phyloP scores from a whole-genome alignment of 148 eudicot genomes.

The Rheum nobile region DNA sequence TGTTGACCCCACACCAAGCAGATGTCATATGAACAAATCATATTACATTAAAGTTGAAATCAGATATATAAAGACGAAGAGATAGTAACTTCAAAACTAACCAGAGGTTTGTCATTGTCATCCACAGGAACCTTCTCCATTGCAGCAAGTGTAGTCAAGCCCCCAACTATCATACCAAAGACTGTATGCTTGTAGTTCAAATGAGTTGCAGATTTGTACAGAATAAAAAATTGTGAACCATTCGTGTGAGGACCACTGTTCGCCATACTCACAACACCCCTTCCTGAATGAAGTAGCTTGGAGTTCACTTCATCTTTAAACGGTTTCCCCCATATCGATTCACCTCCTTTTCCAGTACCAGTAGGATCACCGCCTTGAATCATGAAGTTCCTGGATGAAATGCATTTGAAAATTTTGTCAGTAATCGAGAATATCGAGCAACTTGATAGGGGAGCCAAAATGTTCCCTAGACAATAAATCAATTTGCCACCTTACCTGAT shows the following conservation, averaged over 20 bases:
- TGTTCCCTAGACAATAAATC: neutral
- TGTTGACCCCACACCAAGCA: neutral
- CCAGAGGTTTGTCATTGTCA: conserved; percentile 89
- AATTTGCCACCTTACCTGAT: conserved; percentile 41
- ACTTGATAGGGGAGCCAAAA: neutral
- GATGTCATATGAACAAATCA: neutral
- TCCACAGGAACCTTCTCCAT: conserved; percentile 98
- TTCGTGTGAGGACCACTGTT: conserved; percentile 95
- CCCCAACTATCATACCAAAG: conserved; percentile 94
- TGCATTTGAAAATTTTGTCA: neutral
- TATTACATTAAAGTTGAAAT: neutral
- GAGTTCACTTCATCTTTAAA: conserved; percentile 94
- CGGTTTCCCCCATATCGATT: conserved; percentile 93
- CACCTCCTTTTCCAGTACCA: conserved; percentile 96
- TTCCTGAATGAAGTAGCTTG: conserved; percentile 84
- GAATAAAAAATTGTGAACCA: conserved; percentile 89
- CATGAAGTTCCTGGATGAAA: conserved; percentile 71
- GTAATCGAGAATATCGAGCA: neutral
- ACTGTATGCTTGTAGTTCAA: conserved; percentile 93
- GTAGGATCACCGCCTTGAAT: conserved; percentile 99
- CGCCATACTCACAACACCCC: conserved; percentile 99
- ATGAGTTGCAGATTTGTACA: conserved; percentile 92
- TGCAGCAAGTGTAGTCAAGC: conserved; percentile 62
- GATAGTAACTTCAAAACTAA: conserved; percentile 19
- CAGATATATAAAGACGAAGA: neutral